A percentile compares a stretch with the other conserved stretches of the same genome.
phyloP scores from a whole-genome alignment of 208 protist species.

The Acanthamoeba triangularis region DNA sequence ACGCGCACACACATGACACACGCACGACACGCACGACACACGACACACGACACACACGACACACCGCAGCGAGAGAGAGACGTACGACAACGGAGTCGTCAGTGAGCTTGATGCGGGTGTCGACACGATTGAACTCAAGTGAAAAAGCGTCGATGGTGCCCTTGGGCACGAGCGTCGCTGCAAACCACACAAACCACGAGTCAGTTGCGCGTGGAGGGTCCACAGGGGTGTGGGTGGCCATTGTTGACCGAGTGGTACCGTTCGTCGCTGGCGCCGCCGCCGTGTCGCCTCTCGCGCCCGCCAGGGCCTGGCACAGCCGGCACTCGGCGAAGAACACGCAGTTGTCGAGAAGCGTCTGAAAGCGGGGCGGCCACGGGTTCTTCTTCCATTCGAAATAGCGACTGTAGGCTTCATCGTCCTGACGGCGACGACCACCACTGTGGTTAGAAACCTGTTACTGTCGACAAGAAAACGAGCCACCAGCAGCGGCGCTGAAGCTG shows the following conservation, averaged over 20 bases:
- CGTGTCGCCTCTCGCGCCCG: not conserved
- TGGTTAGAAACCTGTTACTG: too few species aligned
- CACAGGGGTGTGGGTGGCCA: not conserved
- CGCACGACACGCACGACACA: not conserved
- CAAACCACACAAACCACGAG: too few species aligned
- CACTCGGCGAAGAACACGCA: conserved; percentile 74
- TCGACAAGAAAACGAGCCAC: not conserved
- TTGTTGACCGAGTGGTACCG: not conserved
- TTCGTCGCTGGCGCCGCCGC: not conserved
- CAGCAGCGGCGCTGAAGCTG: not conserved
- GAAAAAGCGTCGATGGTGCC: conserved; percentile 43
- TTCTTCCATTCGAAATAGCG: conserved; percentile 68
- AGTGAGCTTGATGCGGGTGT: conserved; percentile 10
- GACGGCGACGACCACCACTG: too few species aligned
- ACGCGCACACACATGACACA: not conserved
- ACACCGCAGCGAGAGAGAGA: not conserved
- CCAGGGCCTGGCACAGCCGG: conserved; percentile 17
- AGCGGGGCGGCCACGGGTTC: conserved; percentile 2
- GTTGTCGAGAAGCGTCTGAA: conserved; percentile 28
- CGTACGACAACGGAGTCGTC: conserved; percentile 56
- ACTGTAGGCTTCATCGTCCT: conserved; percentile 32
- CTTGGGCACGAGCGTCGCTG: not conserved
- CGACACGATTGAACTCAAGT: conserved; percentile 67
- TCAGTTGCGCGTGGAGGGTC: too few species aligned
- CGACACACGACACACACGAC: not conserved